Evolutionary conservation across 768 basidiomycete genomes (phyloP).

Genomic region (Neoboletus subvelutipes): DNA sequence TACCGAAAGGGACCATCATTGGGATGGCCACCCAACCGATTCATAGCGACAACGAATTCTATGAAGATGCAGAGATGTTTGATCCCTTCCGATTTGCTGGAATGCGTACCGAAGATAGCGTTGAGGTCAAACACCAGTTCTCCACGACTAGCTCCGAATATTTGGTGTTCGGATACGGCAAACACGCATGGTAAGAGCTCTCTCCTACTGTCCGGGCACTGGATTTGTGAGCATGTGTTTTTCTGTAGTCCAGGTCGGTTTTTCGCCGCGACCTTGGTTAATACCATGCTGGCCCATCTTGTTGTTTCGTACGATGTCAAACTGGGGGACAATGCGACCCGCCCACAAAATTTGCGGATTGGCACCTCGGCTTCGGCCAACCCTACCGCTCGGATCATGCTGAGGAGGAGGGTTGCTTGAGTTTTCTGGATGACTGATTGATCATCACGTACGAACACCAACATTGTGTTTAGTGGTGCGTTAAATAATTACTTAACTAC

Average conservation of each 20-base stretch:
- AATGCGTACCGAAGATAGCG: constrained; percentile 32
- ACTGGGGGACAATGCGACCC: neutral
- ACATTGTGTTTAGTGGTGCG: neutral
- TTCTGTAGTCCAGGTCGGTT: constrained; percentile 15
- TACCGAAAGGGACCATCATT: constrained; percentile 35
- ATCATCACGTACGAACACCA: neutral
- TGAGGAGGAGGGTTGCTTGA: constrained; percentile 11
- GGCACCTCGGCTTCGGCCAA: neutral
- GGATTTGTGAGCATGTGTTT: neutral
- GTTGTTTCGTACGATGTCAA: constrained; percentile 19
- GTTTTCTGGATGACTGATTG: neutral
- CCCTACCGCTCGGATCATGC: constrained; percentile 8
- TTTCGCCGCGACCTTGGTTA: constrained; percentile 2
- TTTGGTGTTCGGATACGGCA: constrained; percentile 37
- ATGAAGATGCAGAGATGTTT: constrained; percentile 30
- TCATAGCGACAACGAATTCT: constrained; percentile 24
- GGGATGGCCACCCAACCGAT: constrained; percentile 21
- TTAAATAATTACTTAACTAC: neutral
- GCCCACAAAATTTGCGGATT: neutral
- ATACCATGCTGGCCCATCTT: constrained; percentile 18
- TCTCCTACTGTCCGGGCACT: too few species aligned
- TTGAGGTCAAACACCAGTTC: constrained; percentile 34
- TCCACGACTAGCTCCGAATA: constrained; percentile 33
- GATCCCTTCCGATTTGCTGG: constrained; percentile 12
- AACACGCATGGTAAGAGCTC: constrained; percentile 12